Conservation (phyloP, 2,329 filamentous ascomycete species). For the Polytolypa hystricis region DNA sequence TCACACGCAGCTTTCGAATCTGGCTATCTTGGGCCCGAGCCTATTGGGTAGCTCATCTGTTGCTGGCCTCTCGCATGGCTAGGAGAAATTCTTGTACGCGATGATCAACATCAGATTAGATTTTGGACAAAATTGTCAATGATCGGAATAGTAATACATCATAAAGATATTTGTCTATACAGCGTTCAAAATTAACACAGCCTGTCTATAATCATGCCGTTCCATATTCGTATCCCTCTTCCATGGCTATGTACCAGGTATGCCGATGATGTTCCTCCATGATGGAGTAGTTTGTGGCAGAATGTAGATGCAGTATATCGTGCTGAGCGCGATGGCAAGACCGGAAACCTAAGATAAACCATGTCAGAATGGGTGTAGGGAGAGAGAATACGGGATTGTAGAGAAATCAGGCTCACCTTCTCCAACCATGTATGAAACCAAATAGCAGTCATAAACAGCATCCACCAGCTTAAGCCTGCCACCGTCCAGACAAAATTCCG, state of each 20-base stretch:
- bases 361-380: background rate
- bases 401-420: constrained; percentile 51
- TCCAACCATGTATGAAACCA: constrained; percentile 99
- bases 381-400: background rate
- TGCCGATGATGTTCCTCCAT: constrained; percentile 37
- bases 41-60: constrained; percentile 9
- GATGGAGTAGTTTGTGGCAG: constrained; percentile 35
- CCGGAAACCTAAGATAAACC: constrained; percentile 35
- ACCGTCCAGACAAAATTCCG: constrained; percentile 45
- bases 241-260: constrained; percentile 25
- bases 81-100: too few relatives aligned
- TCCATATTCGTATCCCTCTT: too few relatives aligned
- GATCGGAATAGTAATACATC: too few relatives aligned
- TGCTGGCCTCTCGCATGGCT: too few relatives aligned
- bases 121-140: too few relatives aligned
- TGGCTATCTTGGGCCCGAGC: constrained; percentile 28
- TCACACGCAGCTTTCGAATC: constrained; percentile 29
- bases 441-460: constrained; percentile 96
- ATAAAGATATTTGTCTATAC: too few relatives aligned
- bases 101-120: too few relatives aligned
- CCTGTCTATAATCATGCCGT: background rate
- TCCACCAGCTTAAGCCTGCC: constrained; percentile 70
- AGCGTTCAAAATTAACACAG: too few relatives aligned
- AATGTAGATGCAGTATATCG: constrained; percentile 42
- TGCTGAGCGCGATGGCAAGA: constrained; percentile 36